Evolutionary conservation across 208 protist genomes (phyloP), one percentile per base, ranked within the genome.

Genomic region (Plasmodiophora brassicae): DNA sequence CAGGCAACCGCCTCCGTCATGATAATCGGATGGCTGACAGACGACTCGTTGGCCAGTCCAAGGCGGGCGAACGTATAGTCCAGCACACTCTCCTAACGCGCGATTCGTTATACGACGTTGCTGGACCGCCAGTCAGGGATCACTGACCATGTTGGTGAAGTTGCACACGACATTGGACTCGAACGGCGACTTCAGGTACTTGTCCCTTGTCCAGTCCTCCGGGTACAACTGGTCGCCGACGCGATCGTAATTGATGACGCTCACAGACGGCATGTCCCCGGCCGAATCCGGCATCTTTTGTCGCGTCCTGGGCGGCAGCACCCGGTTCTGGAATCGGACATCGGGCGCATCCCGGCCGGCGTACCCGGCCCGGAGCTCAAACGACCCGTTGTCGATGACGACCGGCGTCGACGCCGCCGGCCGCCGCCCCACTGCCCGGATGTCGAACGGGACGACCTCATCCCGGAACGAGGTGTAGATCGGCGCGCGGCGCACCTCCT

Each of bases 381-480:
- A 78, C 14, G 65, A 78, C 5, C 65, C 65, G n/a, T 78, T 78
- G 41, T 78, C 65, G n/a, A 78, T 32, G n/a, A 78, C 65, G 5
- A 78, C 41, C 41, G 65, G 65, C 14, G n/a, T 32, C 10, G 65
- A 38, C n/a, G n/a, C n/a, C 41, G 10, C 5, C n/a, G 65, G 14
- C 10, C 14, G 5, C 5, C 65, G 65, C n/a, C 5, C n/a, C 10
- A 32, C 14, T 5, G 32, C 41, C 5, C 5, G n/a, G n/a, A 78
- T 38, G 32, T 32, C 41, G 65, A 78, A 78, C n/a, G 65, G 65
- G 41, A 5, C 5, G 41, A 36, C 14, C n/a, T 44, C 32, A 78
- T 78, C 65, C 65, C 41, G 65, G n/a, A 78, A 78, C 65, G 65
- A 78, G 10, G 65, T 38, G 41, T 78, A 78, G n/a, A n/a, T n/a